These are phyloP conservation scores for Apiospora hydei DNA, from an alignment of 2,329 filamentous ascomycete species.

Conservation along the genomic window DNA sequence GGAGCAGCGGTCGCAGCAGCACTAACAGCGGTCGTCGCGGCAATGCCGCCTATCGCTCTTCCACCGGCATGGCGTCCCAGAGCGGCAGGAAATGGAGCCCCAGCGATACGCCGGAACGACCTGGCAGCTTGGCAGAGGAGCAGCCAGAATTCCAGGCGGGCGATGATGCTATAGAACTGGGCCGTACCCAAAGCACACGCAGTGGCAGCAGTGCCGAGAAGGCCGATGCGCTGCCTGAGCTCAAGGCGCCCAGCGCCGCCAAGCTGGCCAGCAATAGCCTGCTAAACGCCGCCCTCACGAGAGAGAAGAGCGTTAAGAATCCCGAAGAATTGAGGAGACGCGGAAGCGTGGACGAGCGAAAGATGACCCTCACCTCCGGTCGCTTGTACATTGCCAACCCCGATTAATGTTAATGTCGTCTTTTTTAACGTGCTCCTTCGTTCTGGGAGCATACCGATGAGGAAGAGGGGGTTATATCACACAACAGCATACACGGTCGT, in stretches of 20 bases:
- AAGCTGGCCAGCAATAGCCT: conserved; percentile 66
- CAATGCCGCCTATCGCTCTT: conserved; percentile 56
- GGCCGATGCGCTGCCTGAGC: conserved; percentile 66
- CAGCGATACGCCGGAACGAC: conserved; percentile 62
- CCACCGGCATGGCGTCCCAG: conserved; percentile 51
- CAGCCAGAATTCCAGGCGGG: conserved; percentile 44
- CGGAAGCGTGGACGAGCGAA: conserved; percentile 85
- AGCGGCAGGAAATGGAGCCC: conserved; percentile 57
- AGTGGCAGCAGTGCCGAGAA: conserved; percentile 67
- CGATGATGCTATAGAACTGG: conserved; percentile 36
- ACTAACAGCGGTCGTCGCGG: conserved; percentile 60
- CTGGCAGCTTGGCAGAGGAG: conserved; percentile 59
- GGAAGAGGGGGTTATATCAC: neutral
- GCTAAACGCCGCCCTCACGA: conserved; percentile 63
- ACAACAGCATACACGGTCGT: conserved; percentile 22
- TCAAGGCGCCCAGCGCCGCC: conserved; percentile 50
- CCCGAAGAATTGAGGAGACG: conserved; percentile 76
- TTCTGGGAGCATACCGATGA: neutral
- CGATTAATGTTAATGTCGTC: conserved; percentile 56
- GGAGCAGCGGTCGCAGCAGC: conserved; percentile 79
- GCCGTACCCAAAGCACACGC: conserved; percentile 54
- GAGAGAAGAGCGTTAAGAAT: conserved; percentile 71
- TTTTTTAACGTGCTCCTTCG: neutral
- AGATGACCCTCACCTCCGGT: conserved; percentile 75
- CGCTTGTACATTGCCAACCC: conserved; percentile 88